Conservation (phyloP, 441 rosid species). For the Croton laevigatus region DNA sequence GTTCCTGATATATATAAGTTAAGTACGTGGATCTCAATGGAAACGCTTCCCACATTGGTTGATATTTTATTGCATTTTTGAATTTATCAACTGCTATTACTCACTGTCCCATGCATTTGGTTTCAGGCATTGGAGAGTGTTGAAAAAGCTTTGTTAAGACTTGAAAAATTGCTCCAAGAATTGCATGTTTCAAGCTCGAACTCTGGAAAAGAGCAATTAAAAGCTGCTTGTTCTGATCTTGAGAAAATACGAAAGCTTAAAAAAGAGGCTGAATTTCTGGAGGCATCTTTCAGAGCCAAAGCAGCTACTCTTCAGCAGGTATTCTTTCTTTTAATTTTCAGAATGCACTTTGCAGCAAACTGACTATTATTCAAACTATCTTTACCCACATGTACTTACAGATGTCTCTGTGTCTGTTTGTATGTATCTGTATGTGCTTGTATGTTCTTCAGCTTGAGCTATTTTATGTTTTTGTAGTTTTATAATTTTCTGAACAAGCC, state of each 20-base stretch:
- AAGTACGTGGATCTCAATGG: not conserved
- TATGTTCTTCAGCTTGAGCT: not conserved
- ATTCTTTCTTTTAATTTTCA: slow-evolving; percentile 16
- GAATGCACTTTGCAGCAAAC: slow-evolving; percentile 9
- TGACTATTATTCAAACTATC: not conserved
- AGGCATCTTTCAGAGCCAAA: slow-evolving; percentile 96
- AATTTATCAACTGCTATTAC: slow-evolving; percentile 17
- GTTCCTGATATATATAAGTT: slow-evolving; percentile 7
- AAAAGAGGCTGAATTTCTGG: slow-evolving; percentile 98
- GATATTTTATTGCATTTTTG: slow-evolving; percentile 11
- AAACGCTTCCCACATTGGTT: not conserved
- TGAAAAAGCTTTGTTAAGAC: slow-evolving; percentile 77
- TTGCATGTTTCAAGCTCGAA: slow-evolving; percentile 73
- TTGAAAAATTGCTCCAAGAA: slow-evolving; percentile 83
- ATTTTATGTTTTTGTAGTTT: slow-evolving; percentile 1
- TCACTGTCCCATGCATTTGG: slow-evolving; percentile 26
- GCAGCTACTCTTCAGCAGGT: slow-evolving; percentile 87
- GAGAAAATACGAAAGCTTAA: slow-evolving; percentile 96
- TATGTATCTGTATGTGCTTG: not conserved
- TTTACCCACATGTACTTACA: slow-evolving; percentile 1
- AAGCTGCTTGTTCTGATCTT: slow-evolving; percentile 99
- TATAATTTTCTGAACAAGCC: slow-evolving; percentile 4
- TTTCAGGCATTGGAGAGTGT: slow-evolving; percentile 90
- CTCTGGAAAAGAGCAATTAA: slow-evolving; percentile 84
- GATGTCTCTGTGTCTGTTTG: not conserved